Evolutionary conservation across 257 asterid species (phyloP), one percentile per base, ranked within the genome.

Genomic region (Galeopsis tetrahit): DNA sequence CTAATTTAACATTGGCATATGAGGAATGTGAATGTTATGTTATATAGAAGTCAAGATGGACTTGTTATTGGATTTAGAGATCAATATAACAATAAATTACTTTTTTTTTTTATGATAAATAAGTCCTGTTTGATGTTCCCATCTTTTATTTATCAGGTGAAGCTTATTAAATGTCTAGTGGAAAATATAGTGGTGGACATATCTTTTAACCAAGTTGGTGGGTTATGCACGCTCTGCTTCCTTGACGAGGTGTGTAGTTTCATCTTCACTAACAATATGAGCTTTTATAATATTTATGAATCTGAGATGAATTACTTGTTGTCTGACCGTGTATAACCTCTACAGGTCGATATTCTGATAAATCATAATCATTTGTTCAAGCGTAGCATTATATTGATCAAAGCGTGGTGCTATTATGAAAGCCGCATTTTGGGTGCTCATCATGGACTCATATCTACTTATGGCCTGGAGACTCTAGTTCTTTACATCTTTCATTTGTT

Each of bases 341-440:
- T 78, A 79, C 75, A 95, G 99, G 89, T 90, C 39, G 97, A 95
- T 85, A 80, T 84, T 71, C 81, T 91, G 80, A 89, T 91, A 69
- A 84, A 74, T 49, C 96, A 91, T 79, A 85, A 90, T 73, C 96
- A 94, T 82, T 85, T 94, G 36, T 94, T 94, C 78, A 91, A 94
- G 83, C 97, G 99, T 28, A 94, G 99, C 75, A 86, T 94, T 68
- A 91, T 94, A 70, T 79, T 91, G 82, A 90, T 95, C 9, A 95
- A 95, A 82, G 97, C 99, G 2, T 95, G 99, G 99, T 95, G 99
- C 83, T 91, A 91, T 76, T 95, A 95, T 67, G 99, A 95, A 83
- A 95, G 99, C 78, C 98, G 97, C 38, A 81, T 91, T 76, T 74
- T 95, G 81, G 99, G 99, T 68, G 96, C 99, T 64, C 97, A 88